Evolutionary conservation across 257 asterid genomes (phyloP).

Genomic region (Nyctanthes arbortristis): DNA sequence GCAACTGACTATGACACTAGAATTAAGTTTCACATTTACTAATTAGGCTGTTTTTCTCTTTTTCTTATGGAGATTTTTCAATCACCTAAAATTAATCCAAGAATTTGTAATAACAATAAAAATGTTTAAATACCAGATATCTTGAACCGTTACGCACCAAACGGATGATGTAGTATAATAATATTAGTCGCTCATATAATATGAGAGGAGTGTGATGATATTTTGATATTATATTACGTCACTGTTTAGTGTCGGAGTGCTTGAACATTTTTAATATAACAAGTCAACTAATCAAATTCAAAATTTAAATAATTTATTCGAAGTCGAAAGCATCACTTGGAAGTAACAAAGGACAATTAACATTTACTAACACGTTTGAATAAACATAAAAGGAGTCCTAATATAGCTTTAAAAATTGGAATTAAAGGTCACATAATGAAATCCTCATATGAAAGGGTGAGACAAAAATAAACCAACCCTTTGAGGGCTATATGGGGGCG

Average conservation of each 20-base stretch:
- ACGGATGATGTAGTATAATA: too few relatives aligned
- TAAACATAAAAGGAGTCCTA: neutral
- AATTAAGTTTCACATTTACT: too few relatives aligned
- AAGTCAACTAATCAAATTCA: neutral
- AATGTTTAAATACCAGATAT: too few relatives aligned
- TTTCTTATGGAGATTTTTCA: neutral
- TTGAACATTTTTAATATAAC: too few relatives aligned
- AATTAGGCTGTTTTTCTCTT: too few relatives aligned
- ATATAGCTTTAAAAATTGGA: neutral
- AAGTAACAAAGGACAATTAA: constrained; percentile 22
- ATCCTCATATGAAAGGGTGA: constrained; percentile 22
- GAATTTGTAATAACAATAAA: too few relatives aligned
- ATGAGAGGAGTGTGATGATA: too few relatives aligned
- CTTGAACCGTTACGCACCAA: neutral
- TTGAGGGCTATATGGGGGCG: constrained; percentile 36
- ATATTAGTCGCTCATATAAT: neutral
- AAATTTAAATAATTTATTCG: neutral
- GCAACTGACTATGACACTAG: too few relatives aligned
- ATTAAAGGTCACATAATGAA: constrained; percentile 27
- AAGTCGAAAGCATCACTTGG: constrained; percentile 23
- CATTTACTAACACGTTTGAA: neutral
- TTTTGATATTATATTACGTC: too few relatives aligned
- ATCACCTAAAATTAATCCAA: neutral
- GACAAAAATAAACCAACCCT: neutral
- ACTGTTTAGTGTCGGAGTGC: too few relatives aligned